Percentiles rank a stretch among this genome's conserved stretches.
Conservation (phyloP, 2,329 filamentous ascomycete genomes). For the Fusarium sp. region DNA sequence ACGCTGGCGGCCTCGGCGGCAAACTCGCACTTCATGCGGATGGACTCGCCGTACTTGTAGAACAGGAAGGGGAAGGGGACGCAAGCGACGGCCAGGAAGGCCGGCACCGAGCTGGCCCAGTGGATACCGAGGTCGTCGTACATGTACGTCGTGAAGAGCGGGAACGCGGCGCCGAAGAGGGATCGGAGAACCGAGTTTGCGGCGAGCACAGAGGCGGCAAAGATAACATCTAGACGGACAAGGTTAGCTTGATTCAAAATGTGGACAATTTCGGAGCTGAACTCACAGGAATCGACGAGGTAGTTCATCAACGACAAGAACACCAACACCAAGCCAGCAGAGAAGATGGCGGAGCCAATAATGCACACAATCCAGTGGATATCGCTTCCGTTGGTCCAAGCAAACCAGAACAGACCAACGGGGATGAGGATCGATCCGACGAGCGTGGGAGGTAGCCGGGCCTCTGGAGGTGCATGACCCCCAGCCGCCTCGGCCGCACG, state of each 20-base stretch:
- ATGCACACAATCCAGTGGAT: conserved; percentile 72
- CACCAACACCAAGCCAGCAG: conserved; percentile 73
- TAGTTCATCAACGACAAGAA: conserved; percentile 79
- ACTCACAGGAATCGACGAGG: conserved; percentile 73
- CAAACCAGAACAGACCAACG: conserved; percentile 76
- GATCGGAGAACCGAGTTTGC: conserved; percentile 81
- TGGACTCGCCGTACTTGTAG: conserved; percentile 76
- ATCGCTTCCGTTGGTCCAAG: conserved; percentile 72
- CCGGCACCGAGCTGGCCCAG: conserved; percentile 82
- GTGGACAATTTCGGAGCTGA: neutral
- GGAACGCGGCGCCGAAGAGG: conserved; percentile 80
- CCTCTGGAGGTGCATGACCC: conserved; percentile 75
- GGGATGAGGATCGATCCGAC: conserved; percentile 73
- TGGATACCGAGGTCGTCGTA: conserved; percentile 76
- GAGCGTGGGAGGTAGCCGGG: conserved; percentile 72
- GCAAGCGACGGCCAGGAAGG: conserved; percentile 80
- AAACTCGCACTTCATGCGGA: conserved; percentile 79
- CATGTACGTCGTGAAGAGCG: conserved; percentile 77
- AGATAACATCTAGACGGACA: conserved; percentile 72
- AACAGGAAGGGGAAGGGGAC: conserved; percentile 84
- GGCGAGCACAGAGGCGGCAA: conserved; percentile 81
- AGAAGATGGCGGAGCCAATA: conserved; percentile 63
- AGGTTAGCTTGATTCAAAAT: conserved; percentile 28
- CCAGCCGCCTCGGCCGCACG: conserved; percentile 61
- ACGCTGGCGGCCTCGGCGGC: conserved; percentile 77